phyloP scores from a whole-genome alignment of 1,284 basidiomycete genomes.

The Leccinum fallax region DNA sequence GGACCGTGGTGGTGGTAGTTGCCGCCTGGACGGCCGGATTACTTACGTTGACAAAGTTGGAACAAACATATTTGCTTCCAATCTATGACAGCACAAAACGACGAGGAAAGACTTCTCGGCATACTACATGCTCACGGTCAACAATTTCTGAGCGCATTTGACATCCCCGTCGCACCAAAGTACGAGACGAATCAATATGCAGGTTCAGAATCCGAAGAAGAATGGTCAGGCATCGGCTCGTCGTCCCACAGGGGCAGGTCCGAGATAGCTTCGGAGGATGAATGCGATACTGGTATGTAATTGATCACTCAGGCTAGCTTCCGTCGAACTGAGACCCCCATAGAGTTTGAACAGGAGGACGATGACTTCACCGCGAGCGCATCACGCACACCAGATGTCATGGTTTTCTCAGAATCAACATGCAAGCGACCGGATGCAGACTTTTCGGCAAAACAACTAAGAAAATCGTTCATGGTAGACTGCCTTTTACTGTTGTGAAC shows the following conservation, averaged over 20 bases:
- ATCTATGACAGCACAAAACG: constrained; percentile 20
- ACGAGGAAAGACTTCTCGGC: constrained; percentile 47
- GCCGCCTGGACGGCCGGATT: not conserved
- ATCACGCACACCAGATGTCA: constrained; percentile 42
- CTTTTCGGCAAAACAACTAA: constrained; percentile 44
- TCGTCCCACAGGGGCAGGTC: constrained; percentile 5
- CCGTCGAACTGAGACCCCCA: not conserved
- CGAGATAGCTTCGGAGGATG: constrained; percentile 17
- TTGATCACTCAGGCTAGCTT: not conserved
- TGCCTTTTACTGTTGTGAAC: constrained; percentile 1
- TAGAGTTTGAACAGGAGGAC: constrained; percentile 45
- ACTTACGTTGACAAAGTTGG: not conserved
- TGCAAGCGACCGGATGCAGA: constrained; percentile 26
- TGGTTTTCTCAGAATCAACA: constrained; percentile 57
- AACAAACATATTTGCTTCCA: constrained; percentile 13
- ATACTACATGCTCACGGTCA: constrained; percentile 67
- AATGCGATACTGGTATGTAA: constrained; percentile 23
- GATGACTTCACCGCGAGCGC: constrained; percentile 43
- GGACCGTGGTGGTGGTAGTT: not conserved
- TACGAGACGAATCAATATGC: constrained; percentile 32
- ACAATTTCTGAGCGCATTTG: constrained; percentile 60
- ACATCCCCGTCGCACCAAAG: constrained; percentile 30
- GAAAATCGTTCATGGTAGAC: constrained; percentile 73
- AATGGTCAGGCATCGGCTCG: constrained; percentile 38
- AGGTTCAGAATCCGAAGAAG: constrained; percentile 27